Evolutionary conservation across 208 protist genomes (phyloP), one percentile per base, ranked within the genome.

Genomic region (Acanthamoeba royreba): DNA sequence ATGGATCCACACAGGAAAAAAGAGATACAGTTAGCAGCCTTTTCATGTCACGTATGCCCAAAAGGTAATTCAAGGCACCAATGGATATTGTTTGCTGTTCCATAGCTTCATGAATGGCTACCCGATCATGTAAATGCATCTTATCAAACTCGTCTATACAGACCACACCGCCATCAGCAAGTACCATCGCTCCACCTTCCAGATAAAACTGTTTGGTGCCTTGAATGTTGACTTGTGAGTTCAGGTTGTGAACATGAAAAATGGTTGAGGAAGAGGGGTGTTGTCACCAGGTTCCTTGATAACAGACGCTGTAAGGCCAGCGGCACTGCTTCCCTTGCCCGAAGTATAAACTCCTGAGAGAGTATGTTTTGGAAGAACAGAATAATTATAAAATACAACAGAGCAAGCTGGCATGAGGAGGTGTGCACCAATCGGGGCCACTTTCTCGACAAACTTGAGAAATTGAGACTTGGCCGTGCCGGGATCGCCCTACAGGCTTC

Each of bases 121-220:
- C 99, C 66, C 99, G 97, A 92, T 99, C 99, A 94, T 99, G 95
- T 17, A 99, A 97, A 47, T 98, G 95, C 99, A 99, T 99, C 96
- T 99, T 99, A 95, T 99, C 99, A 97, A 99, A 99, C 98, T 99
- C 99, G 97, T 99, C 99, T 90, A 99, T 99, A 97, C 99, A 99
- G 4, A 99, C 98, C n/a, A 99, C 97, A 43, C 99, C 99, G 40
- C 99, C 99, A 94, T 99, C 99, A 5, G 99, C 99, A 4, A 99
- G 97, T 35, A 99, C 99, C 98, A 99, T 99, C 28, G 99, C 99
- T 17, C 99, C 99, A 40, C 99, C 99, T 96, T 99, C 99, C 9
- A 99, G 97, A 95, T 99, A 99, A 95, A 99, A 99, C 94, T 99
- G 99, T 87, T 96, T 94, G 9, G 90, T 77, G 9, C 74, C 74